Percentiles rank a stretch among this genome's conserved stretches.
phyloP scores from a whole-genome alignment of 495 filamentous ascomycete genomes.

The Penicillium bialowiezense region DNA sequence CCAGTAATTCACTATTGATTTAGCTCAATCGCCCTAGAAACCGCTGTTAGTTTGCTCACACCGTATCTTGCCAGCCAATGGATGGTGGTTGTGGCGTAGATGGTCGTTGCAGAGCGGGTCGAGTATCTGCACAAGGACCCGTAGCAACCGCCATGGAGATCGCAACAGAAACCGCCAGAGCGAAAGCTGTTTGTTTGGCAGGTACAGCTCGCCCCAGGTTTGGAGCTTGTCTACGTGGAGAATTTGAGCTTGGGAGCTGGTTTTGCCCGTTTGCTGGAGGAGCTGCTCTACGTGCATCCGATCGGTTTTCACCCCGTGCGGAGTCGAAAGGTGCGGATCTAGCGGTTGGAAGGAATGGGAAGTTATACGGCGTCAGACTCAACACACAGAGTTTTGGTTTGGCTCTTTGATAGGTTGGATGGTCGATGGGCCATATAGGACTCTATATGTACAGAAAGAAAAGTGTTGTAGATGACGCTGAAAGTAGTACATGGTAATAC shows the following conservation, averaged over 20 bases:
- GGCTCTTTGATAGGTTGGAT: constrained; percentile 33
- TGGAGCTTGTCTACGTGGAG: constrained; percentile 8
- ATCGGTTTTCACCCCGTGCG: not conserved
- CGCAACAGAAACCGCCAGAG: not conserved
- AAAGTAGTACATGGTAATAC: constrained; percentile 43
- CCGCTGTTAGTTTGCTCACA: not conserved
- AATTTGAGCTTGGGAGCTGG: not conserved
- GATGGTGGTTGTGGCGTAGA: constrained; percentile 6
- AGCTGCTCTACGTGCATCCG: not conserved
- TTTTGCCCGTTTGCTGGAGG: too few relatives aligned
- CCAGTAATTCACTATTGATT: not conserved
- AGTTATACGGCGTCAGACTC: constrained; percentile 24
- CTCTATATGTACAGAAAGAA: constrained; percentile 49
- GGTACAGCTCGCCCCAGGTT: constrained; percentile 1
- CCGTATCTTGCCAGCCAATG: constrained; percentile 18
- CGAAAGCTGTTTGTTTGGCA: constrained; percentile 1
- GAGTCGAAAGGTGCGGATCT: not conserved
- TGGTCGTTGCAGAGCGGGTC: constrained; percentile 7
- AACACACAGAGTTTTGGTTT: constrained; percentile 38
- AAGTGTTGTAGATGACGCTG: constrained; percentile 38
- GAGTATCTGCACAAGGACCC: constrained; percentile 1
- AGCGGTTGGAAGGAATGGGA: too few relatives aligned
- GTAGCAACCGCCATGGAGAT: constrained; percentile 1
- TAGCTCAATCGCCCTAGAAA: not conserved
- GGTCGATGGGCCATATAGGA: constrained; percentile 33